These are phyloP conservation scores for Parathielavia hyrcaniae DNA, from an alignment of 495 filamentous ascomycete genomes.

Conservation along the genomic window DNA sequence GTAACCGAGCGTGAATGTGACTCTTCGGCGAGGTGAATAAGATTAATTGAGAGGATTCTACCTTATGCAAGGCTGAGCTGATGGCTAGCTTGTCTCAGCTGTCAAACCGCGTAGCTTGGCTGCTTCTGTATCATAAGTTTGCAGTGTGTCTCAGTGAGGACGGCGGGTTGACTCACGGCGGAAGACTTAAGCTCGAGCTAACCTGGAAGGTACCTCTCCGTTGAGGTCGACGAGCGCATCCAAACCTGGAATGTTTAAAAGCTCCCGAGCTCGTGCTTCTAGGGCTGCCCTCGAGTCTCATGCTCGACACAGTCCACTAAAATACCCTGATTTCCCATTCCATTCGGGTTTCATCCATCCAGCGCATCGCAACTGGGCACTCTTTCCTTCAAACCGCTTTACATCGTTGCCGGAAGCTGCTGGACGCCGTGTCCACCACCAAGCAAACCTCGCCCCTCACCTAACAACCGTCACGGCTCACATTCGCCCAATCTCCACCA, in stretches of 20 bases:
- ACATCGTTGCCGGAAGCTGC: neutral
- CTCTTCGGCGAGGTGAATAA: too few relatives aligned
- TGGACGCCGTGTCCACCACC: slow-evolving; percentile 12
- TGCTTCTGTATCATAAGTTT: too few relatives aligned
- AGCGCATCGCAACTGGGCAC: neutral
- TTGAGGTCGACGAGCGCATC: neutral
- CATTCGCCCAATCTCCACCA: slow-evolving; percentile 12
- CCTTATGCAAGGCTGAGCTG: too few relatives aligned
- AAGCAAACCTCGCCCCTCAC: slow-evolving; percentile 15
- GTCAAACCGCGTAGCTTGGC: too few relatives aligned
- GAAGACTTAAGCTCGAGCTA: too few relatives aligned
- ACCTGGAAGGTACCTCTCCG: too few relatives aligned
- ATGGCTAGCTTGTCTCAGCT: too few relatives aligned
- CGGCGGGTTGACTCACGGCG: too few relatives aligned
- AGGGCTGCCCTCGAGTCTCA: neutral
- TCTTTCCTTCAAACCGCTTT: neutral
- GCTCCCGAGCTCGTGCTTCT: neutral
- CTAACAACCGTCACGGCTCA: slow-evolving; percentile 6
- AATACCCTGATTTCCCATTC: neutral
- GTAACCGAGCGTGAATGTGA: too few relatives aligned
- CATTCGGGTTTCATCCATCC: neutral
- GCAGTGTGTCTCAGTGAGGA: too few relatives aligned
- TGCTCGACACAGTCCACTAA: neutral
- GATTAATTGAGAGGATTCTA: too few relatives aligned
- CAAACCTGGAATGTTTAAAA: slow-evolving; percentile 4